These are phyloP conservation scores for Colletotrichum trifolii DNA, from an alignment of 2,329 filamentous ascomycete genomes.

Conservation along the genomic window DNA sequence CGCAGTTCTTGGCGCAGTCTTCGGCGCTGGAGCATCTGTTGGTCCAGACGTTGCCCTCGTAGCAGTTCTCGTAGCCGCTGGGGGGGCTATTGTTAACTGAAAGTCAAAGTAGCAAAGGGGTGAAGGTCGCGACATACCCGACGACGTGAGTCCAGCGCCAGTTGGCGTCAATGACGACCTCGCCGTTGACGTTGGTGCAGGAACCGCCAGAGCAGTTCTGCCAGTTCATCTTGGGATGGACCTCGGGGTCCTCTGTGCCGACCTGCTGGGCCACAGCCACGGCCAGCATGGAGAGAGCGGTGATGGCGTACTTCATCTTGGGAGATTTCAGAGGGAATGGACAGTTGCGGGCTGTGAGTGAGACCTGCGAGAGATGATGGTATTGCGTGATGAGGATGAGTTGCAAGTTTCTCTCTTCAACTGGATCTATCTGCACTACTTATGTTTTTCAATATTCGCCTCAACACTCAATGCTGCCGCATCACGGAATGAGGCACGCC, in stretches of 20 bases:
- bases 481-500: slow-evolving; percentile 31
- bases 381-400: slow-evolving; percentile 5
- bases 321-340: not conserved
- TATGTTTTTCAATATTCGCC: slow-evolving; percentile 5
- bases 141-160: slow-evolving; percentile 60
- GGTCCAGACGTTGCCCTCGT: slow-evolving; percentile 51
- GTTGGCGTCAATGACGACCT: slow-evolving; percentile 59
- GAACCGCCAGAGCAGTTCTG: slow-evolving; percentile 40
- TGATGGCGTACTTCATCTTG: slow-evolving; percentile 36
- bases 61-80: slow-evolving; percentile 39
- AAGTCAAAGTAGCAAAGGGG: slow-evolving; percentile 48
- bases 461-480: not conserved
- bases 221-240: slow-evolving; percentile 42
- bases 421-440: slow-evolving; percentile 3
- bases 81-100: not conserved
- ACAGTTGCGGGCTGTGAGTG: not conserved
- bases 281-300: slow-evolving; percentile 38
- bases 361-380: not conserved
- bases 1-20: slow-evolving; percentile 52
- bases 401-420: not conserved
- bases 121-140: slow-evolving; percentile 40
- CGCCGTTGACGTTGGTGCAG: slow-evolving; percentile 53
- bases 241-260: slow-evolving; percentile 41
- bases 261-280: slow-evolving; percentile 40
- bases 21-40: slow-evolving; percentile 47